A percentile compares a stretch with the other conserved stretches of the same genome.
These are phyloP conservation scores for Aspergillus jensenii DNA, from an alignment of 2,329 filamentous ascomycete species.

Conservation along the genomic window DNA sequence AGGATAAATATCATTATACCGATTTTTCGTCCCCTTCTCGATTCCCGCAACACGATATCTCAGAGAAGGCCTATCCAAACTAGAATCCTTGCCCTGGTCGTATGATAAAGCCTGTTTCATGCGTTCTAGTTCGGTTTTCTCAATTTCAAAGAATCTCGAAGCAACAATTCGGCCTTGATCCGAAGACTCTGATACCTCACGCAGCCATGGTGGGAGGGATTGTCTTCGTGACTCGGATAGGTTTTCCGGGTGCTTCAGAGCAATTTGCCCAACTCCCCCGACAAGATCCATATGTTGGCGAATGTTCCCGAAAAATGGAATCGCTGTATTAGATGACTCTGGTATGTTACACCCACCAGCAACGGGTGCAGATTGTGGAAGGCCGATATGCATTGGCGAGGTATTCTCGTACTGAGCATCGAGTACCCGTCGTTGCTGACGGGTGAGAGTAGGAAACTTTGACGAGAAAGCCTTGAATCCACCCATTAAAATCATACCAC, in stretches of 20 bases:
- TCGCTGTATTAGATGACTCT: conserved; percentile 61
- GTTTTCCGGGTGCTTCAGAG: conserved; percentile 58
- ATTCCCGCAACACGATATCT: conserved; percentile 80
- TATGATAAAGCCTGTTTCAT: conserved; percentile 79
- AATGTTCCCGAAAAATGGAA: conserved; percentile 95
- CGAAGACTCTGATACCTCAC: conserved; percentile 61
- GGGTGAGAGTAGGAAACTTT: conserved; percentile 57
- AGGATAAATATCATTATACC: conserved; percentile 96
- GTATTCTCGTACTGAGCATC: conserved; percentile 43
- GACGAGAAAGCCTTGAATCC: conserved; percentile 75
- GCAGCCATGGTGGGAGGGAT: conserved; percentile 74
- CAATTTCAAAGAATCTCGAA: conserved; percentile 79
- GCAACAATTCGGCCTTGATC: conserved; percentile 80
- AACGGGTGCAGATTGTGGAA: conserved; percentile 68
- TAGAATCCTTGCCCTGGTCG: conserved; percentile 57
- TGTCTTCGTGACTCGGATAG: conserved; percentile 50
- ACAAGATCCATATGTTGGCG: conserved; percentile 95
- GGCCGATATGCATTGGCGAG: conserved; percentile 52
- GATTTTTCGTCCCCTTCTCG: conserved; percentile 91
- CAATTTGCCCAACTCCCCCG: conserved; percentile 82
- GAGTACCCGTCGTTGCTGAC: conserved; percentile 28
- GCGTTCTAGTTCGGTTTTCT: conserved; percentile 81
- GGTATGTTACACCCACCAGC: conserved; percentile 87
- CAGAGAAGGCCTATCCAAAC: conserved; percentile 39
- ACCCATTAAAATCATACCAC: conserved; percentile 72